Base-by-base conservation (phyloP, 73 alveolate genomes). In the Blepharisma stoltei region DNA sequence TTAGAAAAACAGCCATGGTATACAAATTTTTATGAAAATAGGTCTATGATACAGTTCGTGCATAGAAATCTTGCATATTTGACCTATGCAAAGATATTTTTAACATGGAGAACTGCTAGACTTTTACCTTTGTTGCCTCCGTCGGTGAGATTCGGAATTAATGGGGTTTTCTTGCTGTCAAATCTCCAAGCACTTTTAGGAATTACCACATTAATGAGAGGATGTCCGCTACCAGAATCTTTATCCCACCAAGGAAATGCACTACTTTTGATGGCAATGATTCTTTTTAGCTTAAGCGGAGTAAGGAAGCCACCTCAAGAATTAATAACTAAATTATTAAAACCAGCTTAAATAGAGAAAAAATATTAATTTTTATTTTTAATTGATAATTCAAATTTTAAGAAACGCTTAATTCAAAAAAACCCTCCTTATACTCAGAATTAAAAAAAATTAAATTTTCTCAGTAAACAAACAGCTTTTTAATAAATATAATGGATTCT, bases 31-130 rank as follows among this genome's bases (percentile, higher is more conserved):
- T 81, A 88, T 55, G 96, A 93, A 78, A 93, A 93, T 80, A 82
- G 78, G 50, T 89, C 81, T 9, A 83, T 90, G 43, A 90, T 88
- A 27, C 86, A 93, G 81, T 89, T 90, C 6, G 84, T 73, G 54
- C 98, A 93, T 67, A 81, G 98, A 70, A 93, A 94, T 50, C 83
- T 89, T 38, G 98, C 96, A 14, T 60, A 84, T 43, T 38, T 92
- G 55, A 78, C 91, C 27, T 66, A 71, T 67, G 37, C 18, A 2
- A 14, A 14, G 46, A 1, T 38, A 8, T 11, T 14, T 25, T 14
- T 14, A n/a, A 14, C 23, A 25, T 60, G 37, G 45, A 8, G 14
- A 14, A 14, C 14, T 1, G 73, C 23, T 8, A 60, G 73, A 60
- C 18, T 14, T 60, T 53, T 77, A 1, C 54, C 78, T 60, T 21